phyloP scores from a whole-genome alignment of 2,329 filamentous ascomycete genomes.

The Fusarium torreyae region DNA sequence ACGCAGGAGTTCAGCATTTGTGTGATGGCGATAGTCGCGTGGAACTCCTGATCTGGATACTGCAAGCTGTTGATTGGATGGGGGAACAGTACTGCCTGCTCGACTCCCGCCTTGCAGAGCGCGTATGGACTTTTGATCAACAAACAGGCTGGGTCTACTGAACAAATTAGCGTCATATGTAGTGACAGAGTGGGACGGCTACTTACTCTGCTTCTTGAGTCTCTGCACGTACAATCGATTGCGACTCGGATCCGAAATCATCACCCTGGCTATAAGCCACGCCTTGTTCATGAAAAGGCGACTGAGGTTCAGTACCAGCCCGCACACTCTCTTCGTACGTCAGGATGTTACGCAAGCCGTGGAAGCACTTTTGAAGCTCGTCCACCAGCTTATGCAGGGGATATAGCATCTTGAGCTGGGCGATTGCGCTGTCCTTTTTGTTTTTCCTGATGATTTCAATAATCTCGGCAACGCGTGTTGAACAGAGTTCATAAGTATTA shows the following conservation, averaged over 20 bases:
- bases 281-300: constrained; percentile 11
- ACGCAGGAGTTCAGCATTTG: constrained; percentile 40
- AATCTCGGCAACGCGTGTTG: constrained; percentile 44
- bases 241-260: constrained; percentile 45
- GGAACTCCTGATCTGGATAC: constrained; percentile 33
- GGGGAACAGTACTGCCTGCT: constrained; percentile 16
- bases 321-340: constrained; percentile 3
- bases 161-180: constrained; percentile 9
- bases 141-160: constrained; percentile 44
- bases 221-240: constrained; percentile 45
- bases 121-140: constrained; percentile 34
- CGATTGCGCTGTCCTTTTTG: constrained; percentile 22
- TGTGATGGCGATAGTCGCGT: constrained; percentile 42
- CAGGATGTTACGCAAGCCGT: constrained; percentile 30
- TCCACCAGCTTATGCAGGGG: constrained; percentile 38
- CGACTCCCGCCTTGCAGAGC: constrained; percentile 34
- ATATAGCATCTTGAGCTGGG: constrained; percentile 35
- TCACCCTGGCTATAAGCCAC: constrained; percentile 39
- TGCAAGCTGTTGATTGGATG: constrained; percentile 44
- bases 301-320: constrained; percentile 4
- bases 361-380: constrained; percentile 40
- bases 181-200: background rate
- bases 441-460: constrained; percentile 21
- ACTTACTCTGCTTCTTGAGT: constrained; percentile 38
- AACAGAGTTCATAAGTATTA: constrained; percentile 40